Base-by-base conservation (phyloP, 495 filamentous ascomycete genomes). In the Talaromyces borbonicus region DNA sequence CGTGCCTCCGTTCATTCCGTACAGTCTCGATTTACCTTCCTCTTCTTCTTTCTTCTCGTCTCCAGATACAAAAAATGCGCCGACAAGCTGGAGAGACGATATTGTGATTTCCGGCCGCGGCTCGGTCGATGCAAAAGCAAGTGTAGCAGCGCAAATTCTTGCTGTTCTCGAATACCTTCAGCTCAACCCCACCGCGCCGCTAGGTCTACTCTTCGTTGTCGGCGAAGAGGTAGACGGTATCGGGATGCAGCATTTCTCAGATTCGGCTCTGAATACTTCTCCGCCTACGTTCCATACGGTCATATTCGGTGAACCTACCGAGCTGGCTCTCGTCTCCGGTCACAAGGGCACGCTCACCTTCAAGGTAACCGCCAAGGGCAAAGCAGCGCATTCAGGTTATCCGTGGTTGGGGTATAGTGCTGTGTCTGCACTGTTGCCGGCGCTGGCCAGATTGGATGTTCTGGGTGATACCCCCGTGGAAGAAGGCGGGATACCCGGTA, bases 301-400 rank as follows among this genome's bases (percentile, higher is more conserved):
- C 49, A 84, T 97, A 58, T 96, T 95, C 56, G 90, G 72, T 32
- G 90, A 97, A 57, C 90, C 90, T 8, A 97, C 90, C 0, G 86
- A 94, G 52, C 72, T 80, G 43, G 82, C 82, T 58, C 83, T 97
- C 22, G 88, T 87, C 1, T 75, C 83, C 27, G 90, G 90, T 0
- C 90, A 97, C 67, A 97, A 97, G 57, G 90, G 90, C 3, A 81
- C 82, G 53, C 55, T 84, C 3, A 64, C 64, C 8, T 80, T 87
- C 51, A 63, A 69, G 5, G 47, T 96, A 32, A 64, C 64, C 19
- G 83, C 83, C 0, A 68, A 73, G 36, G 90, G 90, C 24, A 83
- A 80, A 49, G 87, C 88, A 1, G 86, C 82, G 5, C 90, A 97
- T 63, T 85, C 79, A 6, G 90, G 90, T 8, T 97, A 97, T 54